Conservation (phyloP, 2,329 filamentous ascomycete genomes). For the Lecanicillium sp. region DNA sequence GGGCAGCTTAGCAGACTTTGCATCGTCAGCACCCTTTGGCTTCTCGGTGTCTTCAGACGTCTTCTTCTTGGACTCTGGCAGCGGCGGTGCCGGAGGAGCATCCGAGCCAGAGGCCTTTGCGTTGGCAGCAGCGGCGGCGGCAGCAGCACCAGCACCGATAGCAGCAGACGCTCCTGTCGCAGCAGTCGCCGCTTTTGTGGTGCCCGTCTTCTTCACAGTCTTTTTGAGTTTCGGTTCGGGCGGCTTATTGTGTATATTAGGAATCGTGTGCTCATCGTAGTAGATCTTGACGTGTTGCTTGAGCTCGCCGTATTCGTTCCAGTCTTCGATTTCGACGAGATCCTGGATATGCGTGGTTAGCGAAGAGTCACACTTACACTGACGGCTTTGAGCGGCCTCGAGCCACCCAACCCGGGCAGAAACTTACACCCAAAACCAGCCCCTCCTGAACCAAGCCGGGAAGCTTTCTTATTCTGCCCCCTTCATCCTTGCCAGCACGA, state of each 20-base stretch:
- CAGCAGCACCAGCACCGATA: constrained; percentile 14
- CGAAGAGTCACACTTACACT: too few species aligned
- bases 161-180: constrained; percentile 17
- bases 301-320: constrained; percentile 97
- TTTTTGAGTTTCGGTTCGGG: constrained; percentile 28
- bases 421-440: constrained; percentile 72
- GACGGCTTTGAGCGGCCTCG: neutral
- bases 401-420: neutral
- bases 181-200: constrained; percentile 18
- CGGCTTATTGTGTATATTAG: constrained; percentile 44
- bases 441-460: constrained; percentile 86
- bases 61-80: constrained; percentile 15
- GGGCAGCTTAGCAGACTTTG: constrained; percentile 23
- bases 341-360: too few species aligned
- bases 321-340: constrained; percentile 89
- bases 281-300: constrained; percentile 72
- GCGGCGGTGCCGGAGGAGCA: constrained; percentile 10
- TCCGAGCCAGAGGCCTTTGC: constrained; percentile 13
- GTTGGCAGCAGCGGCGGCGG: constrained; percentile 17
- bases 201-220: constrained; percentile 24
- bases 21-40: constrained; percentile 12
- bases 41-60: constrained; percentile 15
- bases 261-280: constrained; percentile 55
- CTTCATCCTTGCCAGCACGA: constrained; percentile 63
- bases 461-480: constrained; percentile 63